Evolutionary conservation across 73 alveolate genomes (phyloP), one percentile per base, ranked within the genome.

Genomic region (Urostyla sp.): DNA sequence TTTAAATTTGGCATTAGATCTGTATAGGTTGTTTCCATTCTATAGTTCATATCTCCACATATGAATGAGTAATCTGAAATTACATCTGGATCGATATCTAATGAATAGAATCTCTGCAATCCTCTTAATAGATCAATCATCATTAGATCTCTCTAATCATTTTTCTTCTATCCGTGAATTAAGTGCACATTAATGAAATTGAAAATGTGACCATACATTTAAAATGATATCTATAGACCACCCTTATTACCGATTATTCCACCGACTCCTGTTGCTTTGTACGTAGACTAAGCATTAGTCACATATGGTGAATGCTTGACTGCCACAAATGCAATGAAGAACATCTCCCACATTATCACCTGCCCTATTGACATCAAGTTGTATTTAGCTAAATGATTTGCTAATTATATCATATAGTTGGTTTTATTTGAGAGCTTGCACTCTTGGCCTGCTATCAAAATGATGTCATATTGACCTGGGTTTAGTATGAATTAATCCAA

Each of bases 171-270:
- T 7, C 95, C 94, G 32, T 94, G 91, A 0, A 85, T 95, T 56
- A 94, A 69, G 57, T 95, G 99, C 52, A 94, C 87, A 83, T 95
- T 93, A 21, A 93, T 75, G 49, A 95, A 45, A 40, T 88, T 59
- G 30, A 90, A 80, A 27, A 82, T 37, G 21, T 95, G 35, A 72
- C 93, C 94, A 63, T 63, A 84, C 0, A 95, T 40, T 34, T 87
- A 72, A 46, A 95, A 93, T 23, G 92, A 43, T 34, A 92, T 85
- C 27, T 77, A 53, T 8, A 94, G 90, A 2, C 94, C 97, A 28
- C 99, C 99, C 84, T 95, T 95, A 69, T 93, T 95, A n/a, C 99
- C 98, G n/a, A 87, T 44, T 52, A 91, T 67, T 0, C 98, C 98
- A 16, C 89, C 93, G 48, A 94, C 66, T 0, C 99, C 99, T 28